Conservation (phyloP, 441 rosid genomes). For the Populus hybrid region DNA sequence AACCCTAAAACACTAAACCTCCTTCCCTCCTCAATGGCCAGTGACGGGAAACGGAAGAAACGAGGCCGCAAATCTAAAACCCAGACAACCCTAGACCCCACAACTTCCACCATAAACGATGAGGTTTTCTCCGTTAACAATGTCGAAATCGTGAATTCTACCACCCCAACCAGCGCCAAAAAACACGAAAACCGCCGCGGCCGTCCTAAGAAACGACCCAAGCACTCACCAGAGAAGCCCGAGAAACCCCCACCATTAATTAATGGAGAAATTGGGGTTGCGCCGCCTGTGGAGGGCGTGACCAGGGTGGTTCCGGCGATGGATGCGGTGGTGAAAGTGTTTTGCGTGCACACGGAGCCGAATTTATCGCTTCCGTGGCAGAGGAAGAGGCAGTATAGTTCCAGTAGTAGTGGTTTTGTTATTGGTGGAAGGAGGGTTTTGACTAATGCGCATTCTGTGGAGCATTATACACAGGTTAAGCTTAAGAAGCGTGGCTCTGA, state of each 20-base stretch:
- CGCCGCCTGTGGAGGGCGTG: conserved; percentile 13
- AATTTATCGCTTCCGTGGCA: conserved; percentile 94
- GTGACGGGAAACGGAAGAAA: conserved; percentile 21
- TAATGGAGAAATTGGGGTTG: conserved; percentile 14
- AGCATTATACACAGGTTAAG: conserved; percentile 85
- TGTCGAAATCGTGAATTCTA: conserved; percentile 29
- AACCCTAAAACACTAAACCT: neutral
- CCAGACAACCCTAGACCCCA: conserved; percentile 29
- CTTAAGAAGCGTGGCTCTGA: conserved; percentile 88
- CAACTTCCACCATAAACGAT: conserved; percentile 13
- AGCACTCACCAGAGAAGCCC: conserved; percentile 20
- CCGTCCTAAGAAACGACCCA: conserved; percentile 34
- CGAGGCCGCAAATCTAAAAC: conserved; percentile 47
- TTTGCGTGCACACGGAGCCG: conserved; percentile 89
- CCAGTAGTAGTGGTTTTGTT: conserved; percentile 81
- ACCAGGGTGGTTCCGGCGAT: conserved; percentile 59
- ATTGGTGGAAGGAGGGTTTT: conserved; percentile 68
- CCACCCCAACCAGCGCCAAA: conserved; percentile 1
- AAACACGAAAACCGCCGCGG: conserved; percentile 6
- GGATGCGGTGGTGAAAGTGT: conserved; percentile 91
- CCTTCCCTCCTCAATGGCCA: neutral
- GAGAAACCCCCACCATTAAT: conserved; percentile 23
- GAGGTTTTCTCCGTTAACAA: conserved; percentile 30
- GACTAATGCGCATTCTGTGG: conserved; percentile 91
- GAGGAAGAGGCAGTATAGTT: conserved; percentile 80